Evolutionary conservation across 495 filamentous ascomycete species (phyloP).

Genomic region (Neurospora sp.): DNA sequence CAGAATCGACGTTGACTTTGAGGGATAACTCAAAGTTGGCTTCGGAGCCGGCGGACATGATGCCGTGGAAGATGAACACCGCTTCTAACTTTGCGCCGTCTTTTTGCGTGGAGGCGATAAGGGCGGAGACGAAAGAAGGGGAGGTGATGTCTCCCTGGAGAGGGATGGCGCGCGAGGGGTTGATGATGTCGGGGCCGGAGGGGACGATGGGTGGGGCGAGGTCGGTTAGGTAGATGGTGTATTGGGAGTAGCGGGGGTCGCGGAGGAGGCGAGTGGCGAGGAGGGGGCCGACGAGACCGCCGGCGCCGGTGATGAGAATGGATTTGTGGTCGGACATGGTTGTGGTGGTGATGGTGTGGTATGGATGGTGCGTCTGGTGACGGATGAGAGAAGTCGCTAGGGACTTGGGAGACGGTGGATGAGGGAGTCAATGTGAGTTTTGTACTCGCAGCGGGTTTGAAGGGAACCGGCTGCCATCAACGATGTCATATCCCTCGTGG

Average conservation of each 20-base stretch:
- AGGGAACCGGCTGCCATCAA: neutral
- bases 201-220: slow-evolving; percentile 48
- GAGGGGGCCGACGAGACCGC: slow-evolving; percentile 60
- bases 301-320: slow-evolving; percentile 64
- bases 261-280: slow-evolving; percentile 53
- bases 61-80: slow-evolving; percentile 73
- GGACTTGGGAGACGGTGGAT: neutral
- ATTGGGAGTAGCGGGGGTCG: slow-evolving; percentile 26
- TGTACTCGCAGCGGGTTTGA: neutral
- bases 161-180: slow-evolving; percentile 40
- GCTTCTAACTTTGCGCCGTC: slow-evolving; percentile 41
- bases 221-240: slow-evolving; percentile 55
- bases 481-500: neutral
- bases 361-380: neutral
- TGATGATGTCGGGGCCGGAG: slow-evolving; percentile 24
- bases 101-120: slow-evolving; percentile 22
- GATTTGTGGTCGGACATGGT: neutral
- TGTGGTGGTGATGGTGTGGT: slow-evolving; percentile 11
- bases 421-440: neutral
- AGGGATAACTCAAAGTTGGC: slow-evolving; percentile 55
- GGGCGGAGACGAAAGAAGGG: slow-evolving; percentile 30
- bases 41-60: slow-evolving; percentile 74
- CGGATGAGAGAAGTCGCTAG: neutral
- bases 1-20: slow-evolving; percentile 44
- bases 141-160: slow-evolving; percentile 55